Percentiles rank a stretch among this genome's conserved stretches.
These are phyloP conservation scores for Obelidium mucronatum DNA, from an alignment of 192 early-diverging fungal species.

Conservation along the genomic window DNA sequence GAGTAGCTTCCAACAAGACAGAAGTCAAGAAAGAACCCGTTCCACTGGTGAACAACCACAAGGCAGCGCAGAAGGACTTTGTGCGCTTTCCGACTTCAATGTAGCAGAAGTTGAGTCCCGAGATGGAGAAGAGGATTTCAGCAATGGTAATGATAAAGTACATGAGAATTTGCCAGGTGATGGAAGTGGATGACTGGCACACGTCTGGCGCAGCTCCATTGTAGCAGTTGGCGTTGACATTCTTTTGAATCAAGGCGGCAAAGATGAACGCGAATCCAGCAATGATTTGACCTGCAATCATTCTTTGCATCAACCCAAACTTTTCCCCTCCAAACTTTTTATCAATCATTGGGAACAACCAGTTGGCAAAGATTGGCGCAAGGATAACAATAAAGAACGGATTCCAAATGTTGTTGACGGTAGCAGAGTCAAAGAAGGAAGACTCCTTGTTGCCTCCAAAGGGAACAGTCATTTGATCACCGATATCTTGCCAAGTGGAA, in stretches of 20 bases:
- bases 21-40: slow-evolving; percentile 45
- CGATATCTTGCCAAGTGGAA: slow-evolving; percentile 41
- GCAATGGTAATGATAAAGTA: slow-evolving; percentile 64
- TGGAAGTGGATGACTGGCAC: not conserved
- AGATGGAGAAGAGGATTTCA: slow-evolving; percentile 65
- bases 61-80: slow-evolving; percentile 57
- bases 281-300: slow-evolving; percentile 63
- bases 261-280: slow-evolving; percentile 54
- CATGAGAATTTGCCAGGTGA: not conserved
- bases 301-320: slow-evolving; percentile 60
- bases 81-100: slow-evolving; percentile 65
- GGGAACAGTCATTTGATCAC: slow-evolving; percentile 41
- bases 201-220: slow-evolving; percentile 13
- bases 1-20: not conserved
- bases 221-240: slow-evolving; percentile 43
- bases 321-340: slow-evolving; percentile 34
- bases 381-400: slow-evolving; percentile 59
- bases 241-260: slow-evolving; percentile 41
- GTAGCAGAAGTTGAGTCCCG: slow-evolving; percentile 70
- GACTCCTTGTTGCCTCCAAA: slow-evolving; percentile 10
- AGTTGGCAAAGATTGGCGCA: slow-evolving; percentile 60
- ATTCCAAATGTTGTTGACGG: slow-evolving; percentile 48
- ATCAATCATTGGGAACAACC: slow-evolving; percentile 61
- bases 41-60: slow-evolving; percentile 62
- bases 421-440: slow-evolving; percentile 39